phyloP scores from a whole-genome alignment of 1,284 basidiomycete species.

The Boletus semigastroideus region DNA sequence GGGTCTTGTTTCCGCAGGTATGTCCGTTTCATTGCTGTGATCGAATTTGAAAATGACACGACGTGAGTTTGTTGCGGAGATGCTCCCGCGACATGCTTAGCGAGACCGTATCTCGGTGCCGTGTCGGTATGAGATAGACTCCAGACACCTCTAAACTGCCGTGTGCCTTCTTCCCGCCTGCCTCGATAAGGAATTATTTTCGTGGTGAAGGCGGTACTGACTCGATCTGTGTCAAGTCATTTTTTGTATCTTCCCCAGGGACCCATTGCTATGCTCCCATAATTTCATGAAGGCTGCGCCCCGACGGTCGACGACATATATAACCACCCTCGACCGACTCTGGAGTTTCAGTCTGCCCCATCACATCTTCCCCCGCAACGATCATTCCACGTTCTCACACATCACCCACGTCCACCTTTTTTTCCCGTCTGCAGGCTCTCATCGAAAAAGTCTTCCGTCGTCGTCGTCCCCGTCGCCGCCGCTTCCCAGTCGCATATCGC shows the following conservation, averaged over 20 bases:
- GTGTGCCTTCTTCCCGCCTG: not conserved
- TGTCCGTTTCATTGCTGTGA: not conserved
- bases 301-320: conserved; percentile 21
- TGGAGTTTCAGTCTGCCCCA: conserved; percentile 1
- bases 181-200: conserved; percentile 21
- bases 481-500: not conserved
- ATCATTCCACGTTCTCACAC: conserved; percentile 13
- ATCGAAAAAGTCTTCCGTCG: conserved; percentile 11
- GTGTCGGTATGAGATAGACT: conserved; percentile 7
- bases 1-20: not conserved
- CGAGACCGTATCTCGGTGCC: conserved; percentile 12
- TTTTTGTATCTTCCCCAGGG: conserved; percentile 4
- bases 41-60: not conserved
- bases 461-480: conserved; percentile 10
- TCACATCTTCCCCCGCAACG: conserved; percentile 1
- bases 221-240: conserved; percentile 14
- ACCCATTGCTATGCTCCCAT: conserved; percentile 28
- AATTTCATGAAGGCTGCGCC: conserved; percentile 25
- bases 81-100: conserved; percentile 7
- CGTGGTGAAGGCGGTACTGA: conserved; percentile 19
- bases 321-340: conserved; percentile 9
- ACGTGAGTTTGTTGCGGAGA: not conserved
- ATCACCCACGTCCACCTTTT: conserved; percentile 11
- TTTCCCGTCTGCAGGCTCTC: conserved; percentile 8
- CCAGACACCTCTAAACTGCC: conserved; percentile 19